phyloP scores from a whole-genome alignment of 345 rosid species.

The Balakata baccata region DNA sequence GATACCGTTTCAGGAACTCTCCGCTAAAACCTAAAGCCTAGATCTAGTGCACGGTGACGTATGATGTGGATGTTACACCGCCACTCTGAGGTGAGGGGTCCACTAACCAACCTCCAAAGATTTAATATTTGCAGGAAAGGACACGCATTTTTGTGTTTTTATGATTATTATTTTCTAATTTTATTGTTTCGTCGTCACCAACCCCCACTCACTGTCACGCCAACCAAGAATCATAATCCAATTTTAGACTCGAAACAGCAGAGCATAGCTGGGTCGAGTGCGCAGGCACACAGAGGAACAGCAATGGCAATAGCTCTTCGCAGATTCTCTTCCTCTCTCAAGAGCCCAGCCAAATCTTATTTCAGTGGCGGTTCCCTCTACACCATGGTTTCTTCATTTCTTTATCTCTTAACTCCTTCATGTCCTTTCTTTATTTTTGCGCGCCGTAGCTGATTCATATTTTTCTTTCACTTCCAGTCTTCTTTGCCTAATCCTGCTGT shows the following conservation, averaged over 20 bases:
- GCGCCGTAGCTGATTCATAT: not conserved
- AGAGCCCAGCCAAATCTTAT: conserved; percentile 35
- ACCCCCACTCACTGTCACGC: not conserved
- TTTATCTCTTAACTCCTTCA: not conserved
- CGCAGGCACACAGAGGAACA: conserved; percentile 13
- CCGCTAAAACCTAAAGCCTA: too few species aligned
- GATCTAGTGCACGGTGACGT: too few species aligned
- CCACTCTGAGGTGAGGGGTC: too few species aligned
- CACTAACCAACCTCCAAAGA: too few species aligned
- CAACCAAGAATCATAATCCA: conserved; percentile 3
- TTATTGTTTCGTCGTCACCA: conserved; percentile 1
- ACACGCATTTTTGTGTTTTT: too few species aligned
- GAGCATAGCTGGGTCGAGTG: not conserved
- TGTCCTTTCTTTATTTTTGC: not conserved
- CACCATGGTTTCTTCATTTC: conserved; percentile 35
- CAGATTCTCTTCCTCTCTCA: conserved; percentile 52
- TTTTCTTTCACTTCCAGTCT: conserved; percentile 43
- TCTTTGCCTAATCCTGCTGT: conserved; percentile 51
- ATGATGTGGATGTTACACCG: too few species aligned
- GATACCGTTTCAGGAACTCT: too few species aligned
- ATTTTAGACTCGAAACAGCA: not conserved
- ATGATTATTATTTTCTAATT: too few species aligned
- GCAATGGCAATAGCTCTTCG: conserved; percentile 71
- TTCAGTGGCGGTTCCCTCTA: conserved; percentile 42
- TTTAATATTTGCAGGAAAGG: too few species aligned